Evolutionary conservation across 331 rosid genomes (phyloP), one percentile per base, ranked within the genome.

Genomic region (Pyrus hybrid): DNA sequence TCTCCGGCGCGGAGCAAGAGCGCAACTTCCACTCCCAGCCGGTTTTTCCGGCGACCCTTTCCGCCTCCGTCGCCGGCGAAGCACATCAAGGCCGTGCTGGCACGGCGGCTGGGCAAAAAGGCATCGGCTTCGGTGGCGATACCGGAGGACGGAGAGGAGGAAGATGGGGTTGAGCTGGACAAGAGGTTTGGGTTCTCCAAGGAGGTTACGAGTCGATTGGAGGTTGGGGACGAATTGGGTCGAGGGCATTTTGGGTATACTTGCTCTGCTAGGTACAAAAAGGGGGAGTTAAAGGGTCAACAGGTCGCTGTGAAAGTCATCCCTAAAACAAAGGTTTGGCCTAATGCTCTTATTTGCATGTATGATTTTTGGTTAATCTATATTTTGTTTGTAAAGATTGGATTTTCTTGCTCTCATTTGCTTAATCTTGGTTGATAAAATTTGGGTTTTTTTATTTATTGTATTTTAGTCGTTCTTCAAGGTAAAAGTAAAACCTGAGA

Each of bases 231-330:
- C 53, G 99, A 95, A 78, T 91, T 95, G 73, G 99, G 99, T 14
- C 87, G 97, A 74, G 99, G 99, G 82, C 99, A 95, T 91, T 95
- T 95, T 87, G 99, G 99, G 85, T 95, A 95, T 83, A 95, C 99
- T 81, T 95, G 97, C 79, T 86, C 97, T 80, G 99, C 99, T 67
- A 88, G 73, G 84, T 92, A 86, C 88, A 95, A 92, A 84, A 95
- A 92, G 83, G 99, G 97, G 22, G 99, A 95, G 83, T 83, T 77
- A 21, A 95, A 90, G 85, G 99, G 97, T 63, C 91, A 86, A 54
- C 87, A 90, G 67, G 99, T 95, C 7, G 99, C 99, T 51, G 99
- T 95, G 1, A 95, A 95, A 82, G 93, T 92, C 73, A 95, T 95
- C 49, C 91, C 97, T 13, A 95, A 95, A 85, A 83, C 93, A 62